phyloP scores from a whole-genome alignment of 805 yeast genomes.

The Alloascoidea africana region DNA sequence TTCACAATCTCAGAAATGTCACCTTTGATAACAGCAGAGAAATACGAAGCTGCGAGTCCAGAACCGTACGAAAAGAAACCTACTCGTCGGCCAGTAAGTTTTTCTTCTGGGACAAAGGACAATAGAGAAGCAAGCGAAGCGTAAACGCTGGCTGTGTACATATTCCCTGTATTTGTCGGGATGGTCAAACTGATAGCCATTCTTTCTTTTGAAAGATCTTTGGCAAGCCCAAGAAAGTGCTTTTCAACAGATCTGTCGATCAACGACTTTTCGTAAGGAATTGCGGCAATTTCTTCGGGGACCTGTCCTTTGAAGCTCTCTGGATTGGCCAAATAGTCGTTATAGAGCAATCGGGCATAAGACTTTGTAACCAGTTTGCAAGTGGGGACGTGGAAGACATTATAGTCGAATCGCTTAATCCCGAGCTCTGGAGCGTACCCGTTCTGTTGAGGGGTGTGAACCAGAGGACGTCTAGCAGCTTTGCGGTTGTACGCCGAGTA shows the following conservation, averaged over 20 bases:
- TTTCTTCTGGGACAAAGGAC: conserved; percentile 56
- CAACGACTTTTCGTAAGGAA: conserved; percentile 65
- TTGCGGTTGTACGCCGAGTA: conserved; percentile 73
- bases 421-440: conserved; percentile 30
- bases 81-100: conserved; percentile 69
- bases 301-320: conserved; percentile 33
- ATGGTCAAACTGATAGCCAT: conserved; percentile 71
- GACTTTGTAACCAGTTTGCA: conserved; percentile 91
- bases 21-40: conserved; percentile 65
- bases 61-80: conserved; percentile 96
- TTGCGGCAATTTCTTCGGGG: conserved; percentile 37
- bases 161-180: conserved; percentile 95
- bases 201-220: conserved; percentile 49
- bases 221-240: conserved; percentile 64
- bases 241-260: conserved; percentile 75
- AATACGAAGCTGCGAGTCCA: conserved; percentile 87
- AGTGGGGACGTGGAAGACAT: conserved; percentile 96
- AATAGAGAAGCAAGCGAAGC: conserved; percentile 75
- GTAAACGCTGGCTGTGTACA: conserved; percentile 92
- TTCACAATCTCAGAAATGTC: conserved; percentile 58
- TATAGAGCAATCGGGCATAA: conserved; percentile 80
- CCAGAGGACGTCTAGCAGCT: conserved; percentile 30
- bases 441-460: too few relatives aligned
- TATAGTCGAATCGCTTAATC: conserved; percentile 69
- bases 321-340: conserved; percentile 70